Conservation (phyloP, 495 filamentous ascomycete species). For the Hypoxylon fuscum region DNA sequence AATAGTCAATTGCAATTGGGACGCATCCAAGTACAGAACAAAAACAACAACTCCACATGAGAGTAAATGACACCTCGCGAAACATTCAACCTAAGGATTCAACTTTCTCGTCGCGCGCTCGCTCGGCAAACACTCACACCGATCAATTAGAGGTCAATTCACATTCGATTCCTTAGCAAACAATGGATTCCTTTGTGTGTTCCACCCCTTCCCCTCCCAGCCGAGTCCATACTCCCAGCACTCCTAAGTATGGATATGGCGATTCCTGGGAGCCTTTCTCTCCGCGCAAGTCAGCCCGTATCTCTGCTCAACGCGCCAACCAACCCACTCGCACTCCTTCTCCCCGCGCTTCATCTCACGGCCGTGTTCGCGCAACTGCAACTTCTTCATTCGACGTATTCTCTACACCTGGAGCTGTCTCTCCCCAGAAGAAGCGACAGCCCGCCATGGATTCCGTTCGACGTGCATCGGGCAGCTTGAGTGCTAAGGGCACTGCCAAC, state of each 20-base stretch:
- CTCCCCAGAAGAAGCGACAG: constrained; percentile 63
- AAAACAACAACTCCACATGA: not conserved
- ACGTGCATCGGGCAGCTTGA: constrained; percentile 52
- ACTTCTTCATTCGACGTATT: constrained; percentile 44
- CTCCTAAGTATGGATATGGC: constrained; percentile 75
- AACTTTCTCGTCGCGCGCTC: too few relatives aligned
- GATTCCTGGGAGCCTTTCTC: constrained; percentile 77
- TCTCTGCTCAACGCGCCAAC: constrained; percentile 52
- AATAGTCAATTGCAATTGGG: not conserved
- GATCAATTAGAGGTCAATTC: not conserved
- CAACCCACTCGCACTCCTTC: constrained; percentile 57
- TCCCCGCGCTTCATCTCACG: constrained; percentile 51
- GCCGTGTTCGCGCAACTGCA: constrained; percentile 41
- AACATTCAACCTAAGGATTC: not conserved
- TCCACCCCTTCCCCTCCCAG: constrained; percentile 71
- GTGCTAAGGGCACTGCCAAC: constrained; percentile 44
- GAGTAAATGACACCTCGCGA: not conserved
- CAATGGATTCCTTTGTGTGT: constrained; percentile 46
- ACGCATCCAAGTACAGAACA: not conserved
- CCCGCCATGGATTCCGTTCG: constrained; percentile 47
- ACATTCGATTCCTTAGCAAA: not conserved
- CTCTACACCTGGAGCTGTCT: constrained; percentile 54
- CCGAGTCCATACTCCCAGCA: constrained; percentile 70
- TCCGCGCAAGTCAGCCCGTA: constrained; percentile 66
- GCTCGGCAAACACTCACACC: too few relatives aligned